Percentiles rank a stretch among this genome's conserved stretches.
Evolutionary conservation across 306 rosid genomes (phyloP).

Genomic region (Rubus parviflorus): DNA sequence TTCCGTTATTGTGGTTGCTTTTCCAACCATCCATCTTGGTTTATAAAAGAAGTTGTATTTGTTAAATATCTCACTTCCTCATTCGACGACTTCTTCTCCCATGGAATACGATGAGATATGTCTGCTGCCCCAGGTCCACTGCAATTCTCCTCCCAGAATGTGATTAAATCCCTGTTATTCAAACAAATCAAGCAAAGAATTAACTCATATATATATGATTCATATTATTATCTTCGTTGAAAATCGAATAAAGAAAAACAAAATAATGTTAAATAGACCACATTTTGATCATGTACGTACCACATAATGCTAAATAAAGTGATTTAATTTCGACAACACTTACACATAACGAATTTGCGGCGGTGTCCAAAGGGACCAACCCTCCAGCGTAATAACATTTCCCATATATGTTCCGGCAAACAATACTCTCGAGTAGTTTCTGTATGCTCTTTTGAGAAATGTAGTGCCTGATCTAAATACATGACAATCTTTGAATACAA

Average conservation of each 20-base stretch:
- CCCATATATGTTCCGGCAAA: too few relatives aligned
- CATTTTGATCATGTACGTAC: too few relatives aligned
- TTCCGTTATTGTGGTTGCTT: neutral
- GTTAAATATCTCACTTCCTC: neutral
- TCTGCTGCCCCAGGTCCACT: neutral
- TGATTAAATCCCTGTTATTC: conserved; percentile 2
- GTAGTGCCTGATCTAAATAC: neutral
- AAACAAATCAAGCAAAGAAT: neutral
- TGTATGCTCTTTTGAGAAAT: conserved; percentile 4
- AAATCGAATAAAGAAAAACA: too few relatives aligned
- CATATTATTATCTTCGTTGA: too few relatives aligned
- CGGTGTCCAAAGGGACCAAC: neutral
- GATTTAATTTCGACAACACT: neutral
- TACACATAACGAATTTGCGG: neutral
- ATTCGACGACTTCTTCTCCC: conserved; percentile 12
- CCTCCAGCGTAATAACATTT: neutral
- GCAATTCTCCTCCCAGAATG: conserved; percentile 19
- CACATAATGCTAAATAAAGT: too few relatives aligned
- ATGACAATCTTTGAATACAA: neutral
- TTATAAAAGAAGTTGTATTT: neutral
- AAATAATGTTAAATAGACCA: too few relatives aligned
- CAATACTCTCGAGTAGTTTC: too few relatives aligned
- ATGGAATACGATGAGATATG: neutral
- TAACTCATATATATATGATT: too few relatives aligned
- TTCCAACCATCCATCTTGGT: neutral